A percentile compares a stretch with the other conserved stretches of the same genome.
phyloP scores from a whole-genome alignment of 1,284 basidiomycete genomes.

The Pyrrhoderma noxium region DNA sequence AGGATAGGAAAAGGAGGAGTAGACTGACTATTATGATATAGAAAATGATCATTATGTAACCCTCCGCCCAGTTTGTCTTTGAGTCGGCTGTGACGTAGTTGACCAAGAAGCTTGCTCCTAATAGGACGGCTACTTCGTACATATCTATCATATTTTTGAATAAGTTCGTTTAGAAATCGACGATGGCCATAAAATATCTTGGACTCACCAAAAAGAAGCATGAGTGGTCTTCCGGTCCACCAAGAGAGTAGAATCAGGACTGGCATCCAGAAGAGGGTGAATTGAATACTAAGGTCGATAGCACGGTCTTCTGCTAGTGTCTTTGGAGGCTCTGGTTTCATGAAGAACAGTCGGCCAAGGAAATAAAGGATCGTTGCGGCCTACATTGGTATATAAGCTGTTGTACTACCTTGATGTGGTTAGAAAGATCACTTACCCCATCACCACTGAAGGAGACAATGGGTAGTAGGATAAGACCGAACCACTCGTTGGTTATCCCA shows the following conservation, averaged over 20 bases:
- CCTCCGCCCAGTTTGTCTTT: slow-evolving; percentile 66
- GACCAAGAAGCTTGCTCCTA: slow-evolving; percentile 60
- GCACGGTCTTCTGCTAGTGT: slow-evolving; percentile 49
- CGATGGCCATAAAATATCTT: not conserved
- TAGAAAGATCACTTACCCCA: slow-evolving; percentile 38
- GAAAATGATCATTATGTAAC: slow-evolving; percentile 51
- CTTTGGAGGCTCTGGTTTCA: slow-evolving; percentile 34
- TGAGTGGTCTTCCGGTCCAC: slow-evolving; percentile 48
- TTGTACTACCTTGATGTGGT: no score
- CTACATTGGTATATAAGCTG: slow-evolving; percentile 20
- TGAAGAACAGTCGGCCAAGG: slow-evolving; percentile 30
- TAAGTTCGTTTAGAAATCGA: slow-evolving; percentile 1
- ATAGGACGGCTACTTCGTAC: slow-evolving; percentile 52
- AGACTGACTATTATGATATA: slow-evolving; percentile 46
- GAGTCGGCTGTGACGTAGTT: slow-evolving; percentile 65
- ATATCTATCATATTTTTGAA: slow-evolving; percentile 29
- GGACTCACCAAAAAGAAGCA: slow-evolving; percentile 46
- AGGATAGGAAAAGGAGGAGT: not conserved
- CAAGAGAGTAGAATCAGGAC: slow-evolving; percentile 52
- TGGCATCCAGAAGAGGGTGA: slow-evolving; percentile 61
- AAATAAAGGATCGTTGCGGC: slow-evolving; percentile 26
- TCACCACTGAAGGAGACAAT: slow-evolving; percentile 65
- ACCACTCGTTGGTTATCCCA: slow-evolving; percentile 52
- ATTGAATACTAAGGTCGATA: slow-evolving; percentile 63
- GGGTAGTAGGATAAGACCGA: slow-evolving; percentile 61